Conservation (phyloP, 352 stramenopile species). For the Phytopythium ostracodes region DNA sequence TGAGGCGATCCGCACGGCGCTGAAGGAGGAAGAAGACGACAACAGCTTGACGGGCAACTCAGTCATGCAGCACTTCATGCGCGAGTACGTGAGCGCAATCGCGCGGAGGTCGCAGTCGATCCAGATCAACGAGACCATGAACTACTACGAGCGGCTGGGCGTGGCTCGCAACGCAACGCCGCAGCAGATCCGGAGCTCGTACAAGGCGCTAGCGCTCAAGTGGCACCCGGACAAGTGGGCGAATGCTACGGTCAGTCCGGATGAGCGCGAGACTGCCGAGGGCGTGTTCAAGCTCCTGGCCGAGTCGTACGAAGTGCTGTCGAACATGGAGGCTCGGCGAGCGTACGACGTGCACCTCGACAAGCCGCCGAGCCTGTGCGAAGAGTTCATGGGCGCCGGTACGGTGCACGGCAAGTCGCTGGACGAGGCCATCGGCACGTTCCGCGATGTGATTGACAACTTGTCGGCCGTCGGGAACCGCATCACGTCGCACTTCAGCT, state of each 20-base stretch:
- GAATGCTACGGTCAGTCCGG: conserved; percentile 21
- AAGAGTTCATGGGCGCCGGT: conserved; percentile 70
- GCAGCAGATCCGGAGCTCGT: conserved; percentile 44
- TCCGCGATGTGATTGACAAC: conserved; percentile 67
- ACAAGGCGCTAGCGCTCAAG: conserved; percentile 49
- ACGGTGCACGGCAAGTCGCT: conserved; percentile 73
- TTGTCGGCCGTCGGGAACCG: conserved; percentile 37
- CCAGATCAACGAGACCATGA: conserved; percentile 61
- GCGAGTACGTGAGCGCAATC: conserved; percentile 46
- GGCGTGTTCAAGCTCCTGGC: conserved; percentile 79
- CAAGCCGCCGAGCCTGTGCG: conserved; percentile 37
- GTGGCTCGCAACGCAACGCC: conserved; percentile 32
- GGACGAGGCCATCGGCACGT: conserved; percentile 76
- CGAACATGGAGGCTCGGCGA: conserved; percentile 38
- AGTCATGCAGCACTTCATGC: conserved; percentile 62
- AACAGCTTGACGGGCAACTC: conserved; percentile 48
- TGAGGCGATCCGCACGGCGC: conserved; percentile 32
- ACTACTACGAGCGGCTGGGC: conserved; percentile 58
- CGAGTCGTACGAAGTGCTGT: conserved; percentile 81
- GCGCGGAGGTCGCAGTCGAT: conserved; percentile 50
- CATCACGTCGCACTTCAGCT: conserved; percentile 58
- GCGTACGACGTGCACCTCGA: conserved; percentile 64
- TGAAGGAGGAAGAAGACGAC: conserved; percentile 47
- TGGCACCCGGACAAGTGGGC: conserved; percentile 69
- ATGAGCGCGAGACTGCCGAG: conserved; percentile 66